Evolutionary conservation across 129 eudicot species (phyloP), one percentile per base, ranked within the genome.

Genomic region (Ambrosia trifida): DNA sequence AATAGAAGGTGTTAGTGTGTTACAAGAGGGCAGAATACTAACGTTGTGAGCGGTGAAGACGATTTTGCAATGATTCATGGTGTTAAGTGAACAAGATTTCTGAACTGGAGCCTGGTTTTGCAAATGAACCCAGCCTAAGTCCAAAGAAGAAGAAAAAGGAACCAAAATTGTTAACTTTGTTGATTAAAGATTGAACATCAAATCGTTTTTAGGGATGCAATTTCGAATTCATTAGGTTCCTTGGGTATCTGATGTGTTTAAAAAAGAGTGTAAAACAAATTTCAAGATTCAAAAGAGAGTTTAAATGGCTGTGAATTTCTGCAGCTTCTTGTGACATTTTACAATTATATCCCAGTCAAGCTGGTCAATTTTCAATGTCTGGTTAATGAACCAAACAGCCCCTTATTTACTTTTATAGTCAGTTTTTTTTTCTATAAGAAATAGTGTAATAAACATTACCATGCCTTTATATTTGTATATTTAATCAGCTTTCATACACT

Each of bases 91-190:
- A 52, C 40, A 78, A 50, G 45, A 38, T 71, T 14, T 32, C 59
- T 3, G 76, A 80, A 32, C 45, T 46, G 0, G 51, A 78, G 62
- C 41, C 38, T 54, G 77, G 44, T 66, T 50, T 72, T 45, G 60
- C 51, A 17, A 78, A 79, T 18, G 79, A 78, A 51, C 38, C 36
- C 18, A 59, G 31, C 33, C 79, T 75, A 45, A 85, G 79, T 77
- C 44, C 79, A 30, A 87, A 93, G 83, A 83, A 83, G 74, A 87
- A 24, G n/a, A 83, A 82, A 79, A 83, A 8, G 98, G 87, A 8
- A 80, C 87, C 41, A 93, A 89, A 84, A 95, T 93, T 45, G 95
- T 93, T 41, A 93, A 89, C 82, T 93, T 93, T 76, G 84, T 83
- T 18, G 92, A 80, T 63, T 89, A 79, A 82, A 46, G 24, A 54